Percentiles rank a stretch among this genome's conserved stretches.
Evolutionary conservation across 257 asterid genomes (phyloP).

Genomic region (Rauvolfia tetraphylla): DNA sequence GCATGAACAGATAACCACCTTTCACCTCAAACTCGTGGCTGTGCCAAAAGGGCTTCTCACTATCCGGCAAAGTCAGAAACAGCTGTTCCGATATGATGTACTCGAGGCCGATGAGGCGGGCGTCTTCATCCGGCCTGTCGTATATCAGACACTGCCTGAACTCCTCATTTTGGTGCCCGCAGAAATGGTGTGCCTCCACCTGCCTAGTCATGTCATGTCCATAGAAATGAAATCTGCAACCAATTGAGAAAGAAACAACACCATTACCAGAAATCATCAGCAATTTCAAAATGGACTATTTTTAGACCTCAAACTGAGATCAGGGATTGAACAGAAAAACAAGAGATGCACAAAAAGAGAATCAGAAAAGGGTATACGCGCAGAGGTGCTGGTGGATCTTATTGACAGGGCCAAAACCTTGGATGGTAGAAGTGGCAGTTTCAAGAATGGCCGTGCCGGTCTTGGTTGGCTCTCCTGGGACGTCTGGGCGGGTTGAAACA

Average conservation of each 20-base stretch:
- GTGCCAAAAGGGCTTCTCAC: slow-evolving; percentile 81
- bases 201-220: slow-evolving; percentile 85
- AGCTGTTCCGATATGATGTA: slow-evolving; percentile 54
- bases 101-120: slow-evolving; percentile 72
- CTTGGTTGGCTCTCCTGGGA: slow-evolving; percentile 77
- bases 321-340: not conserved
- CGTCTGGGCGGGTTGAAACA: slow-evolving; percentile 44
- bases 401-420: slow-evolving; percentile 76
- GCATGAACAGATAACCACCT: slow-evolving; percentile 83
- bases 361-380: slow-evolving; percentile 43
- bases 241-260: not conserved
- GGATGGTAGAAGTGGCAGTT: slow-evolving; percentile 75
- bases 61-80: slow-evolving; percentile 71
- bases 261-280: no score
- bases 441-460: slow-evolving; percentile 63
- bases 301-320: no score
- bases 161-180: slow-evolving; percentile 74
- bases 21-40: slow-evolving; percentile 85
- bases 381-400: slow-evolving; percentile 95
- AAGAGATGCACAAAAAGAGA: no score
- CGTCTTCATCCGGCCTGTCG: slow-evolving; percentile 62
- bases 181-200: slow-evolving; percentile 95
- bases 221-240: slow-evolving; percentile 73
- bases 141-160: slow-evolving; percentile 85
- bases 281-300: no score